A percentile compares a stretch with the other conserved stretches of the same genome.
Evolutionary conservation across 139 green algal genomes (phyloP).

Genomic region (Pleodorina starrii): DNA sequence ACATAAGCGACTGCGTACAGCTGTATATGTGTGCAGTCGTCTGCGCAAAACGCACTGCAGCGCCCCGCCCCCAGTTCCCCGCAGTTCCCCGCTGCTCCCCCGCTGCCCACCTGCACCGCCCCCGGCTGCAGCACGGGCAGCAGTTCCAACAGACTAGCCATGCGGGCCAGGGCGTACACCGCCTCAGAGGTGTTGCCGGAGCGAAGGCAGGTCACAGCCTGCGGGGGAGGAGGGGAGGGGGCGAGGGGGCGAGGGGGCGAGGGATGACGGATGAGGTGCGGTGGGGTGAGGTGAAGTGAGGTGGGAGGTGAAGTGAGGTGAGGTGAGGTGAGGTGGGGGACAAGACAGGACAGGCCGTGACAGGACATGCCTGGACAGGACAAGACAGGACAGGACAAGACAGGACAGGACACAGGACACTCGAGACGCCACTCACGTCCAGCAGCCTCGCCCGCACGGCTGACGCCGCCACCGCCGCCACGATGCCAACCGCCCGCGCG

Average conservation of each 20-base stretch:
- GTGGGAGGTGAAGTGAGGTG: not conserved
- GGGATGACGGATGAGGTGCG: not conserved
- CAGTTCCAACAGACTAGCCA: slow-evolving; percentile 52
- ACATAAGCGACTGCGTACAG: no score
- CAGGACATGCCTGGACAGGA: no score
- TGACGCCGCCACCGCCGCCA: slow-evolving; percentile 41
- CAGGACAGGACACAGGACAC: no score
- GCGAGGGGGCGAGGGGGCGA: not conserved
- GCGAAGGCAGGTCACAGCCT: slow-evolving; percentile 8
- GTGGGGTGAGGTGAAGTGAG: not conserved
- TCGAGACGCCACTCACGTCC: slow-evolving; percentile 64
- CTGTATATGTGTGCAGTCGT: no score
- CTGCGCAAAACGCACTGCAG: no score
- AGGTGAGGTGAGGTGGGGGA: not conserved
- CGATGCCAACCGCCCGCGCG: slow-evolving; percentile 52
- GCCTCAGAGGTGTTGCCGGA: not conserved
- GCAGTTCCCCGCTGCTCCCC: not conserved
- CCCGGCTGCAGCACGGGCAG: slow-evolving; percentile 48
- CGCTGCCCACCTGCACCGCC: slow-evolving; percentile 42
- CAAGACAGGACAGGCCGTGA: no score
- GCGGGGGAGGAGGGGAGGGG: not conserved
- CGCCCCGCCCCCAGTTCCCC: no score
- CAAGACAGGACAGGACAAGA: no score
- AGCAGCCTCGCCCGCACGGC: slow-evolving; percentile 52
- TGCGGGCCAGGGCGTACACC: slow-evolving; percentile 41